Base-by-base conservation (phyloP, 2,329 filamentous ascomycete species). In the Ascosphaera acerosa region DNA sequence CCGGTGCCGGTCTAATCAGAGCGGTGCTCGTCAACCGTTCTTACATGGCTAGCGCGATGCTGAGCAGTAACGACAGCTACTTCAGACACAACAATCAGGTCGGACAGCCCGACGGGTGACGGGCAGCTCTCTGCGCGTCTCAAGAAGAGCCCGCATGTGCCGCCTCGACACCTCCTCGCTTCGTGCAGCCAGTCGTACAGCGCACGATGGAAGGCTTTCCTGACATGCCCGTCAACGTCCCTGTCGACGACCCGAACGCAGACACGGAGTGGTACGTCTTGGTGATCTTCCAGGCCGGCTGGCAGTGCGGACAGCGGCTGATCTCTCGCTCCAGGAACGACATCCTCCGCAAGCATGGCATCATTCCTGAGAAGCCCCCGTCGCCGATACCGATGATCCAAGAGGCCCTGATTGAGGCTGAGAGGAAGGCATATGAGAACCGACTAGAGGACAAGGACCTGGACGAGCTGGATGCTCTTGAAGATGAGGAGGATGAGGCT, bases 341-440 rank as follows among this genome's bases (percentile, higher is more conserved):
- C 42, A 97, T 97, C 46, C 70, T 97, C 35, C 77, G 87, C 42
- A 89, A 90, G 52, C 81, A 97, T 59, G 80, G 81, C 40, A 64
- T 97, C 41, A 94, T 97, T 37, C 87, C 87, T n/a, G 82, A 94
- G 50, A 94, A 91, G 50, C 81, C 84, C 0, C 81, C 82, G 3
- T 91, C 84, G 29, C 87, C 87, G 2, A 92, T 87, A 2, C 81
- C 82, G 4, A 73, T 91, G 57, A 92, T 97, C 44, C 76, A 97
- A 55, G 84, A 94, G 59, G 87, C 87, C 3, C 67, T 97, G 29
- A 53, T 74, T 14, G 77, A 91, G 56, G 87, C 77, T 9, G 68
- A 76, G 35, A 62, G 71, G 42, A 61, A 89, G 37, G 82, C 82
- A 17, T 72, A 94, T 45, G 84, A 92, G 48, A 92, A 92, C 49